A percentile compares a stretch with the other conserved stretches of the same genome.
phyloP scores from a whole-genome alignment of 345 rosid species.

The Heritiera fomes region DNA sequence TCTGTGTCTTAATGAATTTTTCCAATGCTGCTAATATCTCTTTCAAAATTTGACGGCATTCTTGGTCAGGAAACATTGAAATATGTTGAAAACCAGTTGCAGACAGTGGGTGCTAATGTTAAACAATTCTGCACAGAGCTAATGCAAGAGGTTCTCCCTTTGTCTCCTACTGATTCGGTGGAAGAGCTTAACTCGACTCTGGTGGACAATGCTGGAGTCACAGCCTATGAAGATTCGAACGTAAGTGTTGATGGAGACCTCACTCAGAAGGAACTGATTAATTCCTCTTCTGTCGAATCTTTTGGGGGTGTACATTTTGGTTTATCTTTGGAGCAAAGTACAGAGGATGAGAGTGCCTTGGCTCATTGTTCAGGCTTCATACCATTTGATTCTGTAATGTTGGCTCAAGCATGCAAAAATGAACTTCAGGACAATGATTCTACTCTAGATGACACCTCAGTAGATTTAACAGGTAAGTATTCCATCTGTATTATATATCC shows the following conservation, averaged over 20 bases:
- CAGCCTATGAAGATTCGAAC: not conserved
- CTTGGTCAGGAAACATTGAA: constrained; percentile 35
- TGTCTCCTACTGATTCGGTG: not conserved
- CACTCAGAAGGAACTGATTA: constrained; percentile 15
- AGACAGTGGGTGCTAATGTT: constrained; percentile 31
- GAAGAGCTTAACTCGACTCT: constrained; percentile 12
- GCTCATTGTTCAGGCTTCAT: not conserved
- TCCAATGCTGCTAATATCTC: constrained; percentile 12
- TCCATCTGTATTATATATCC: not conserved
- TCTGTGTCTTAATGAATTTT: not conserved
- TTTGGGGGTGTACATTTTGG: not conserved
- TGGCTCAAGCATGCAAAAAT: constrained; percentile 4
- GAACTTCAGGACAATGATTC: constrained; percentile 5
- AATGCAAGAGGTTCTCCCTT: constrained; percentile 27
- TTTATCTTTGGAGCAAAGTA: constrained; percentile 13
- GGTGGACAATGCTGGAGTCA: constrained; percentile 6
- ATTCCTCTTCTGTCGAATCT: constrained; percentile 20
- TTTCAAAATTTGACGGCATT: constrained; percentile 14
- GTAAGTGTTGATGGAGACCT: constrained; percentile 15
- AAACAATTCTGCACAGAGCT: constrained; percentile 33
- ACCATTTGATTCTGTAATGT: constrained; percentile 23
- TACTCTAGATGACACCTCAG: constrained; percentile 12
- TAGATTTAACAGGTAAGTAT: constrained; percentile 26
- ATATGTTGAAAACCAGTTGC: constrained; percentile 26
- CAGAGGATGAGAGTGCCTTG: not conserved